These are phyloP conservation scores for Cenchrus fungigraminus DNA, from an alignment of 176 grass and related monocot species.

Conservation along the genomic window DNA sequence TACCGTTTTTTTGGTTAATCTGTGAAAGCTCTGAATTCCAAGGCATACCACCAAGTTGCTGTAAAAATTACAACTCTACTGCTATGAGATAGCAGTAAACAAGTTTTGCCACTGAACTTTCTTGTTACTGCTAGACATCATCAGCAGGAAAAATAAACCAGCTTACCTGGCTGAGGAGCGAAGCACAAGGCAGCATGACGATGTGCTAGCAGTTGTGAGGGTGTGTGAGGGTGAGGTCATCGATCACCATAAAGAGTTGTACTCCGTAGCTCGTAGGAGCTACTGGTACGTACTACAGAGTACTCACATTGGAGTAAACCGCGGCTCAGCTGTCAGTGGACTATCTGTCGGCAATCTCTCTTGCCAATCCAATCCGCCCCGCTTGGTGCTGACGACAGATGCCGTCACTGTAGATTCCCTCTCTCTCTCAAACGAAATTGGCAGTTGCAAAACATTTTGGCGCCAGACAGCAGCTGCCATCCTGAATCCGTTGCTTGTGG, in stretches of 20 bases:
- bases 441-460: slow-evolving; percentile 28
- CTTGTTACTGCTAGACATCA: not conserved
- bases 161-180: not conserved
- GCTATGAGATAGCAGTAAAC: not conserved
- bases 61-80: not conserved
- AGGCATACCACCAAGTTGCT: slow-evolving; percentile 11
- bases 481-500: not conserved
- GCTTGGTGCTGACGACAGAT: not conserved
- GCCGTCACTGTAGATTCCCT: slow-evolving; percentile 24
- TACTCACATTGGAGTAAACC: slow-evolving; percentile 32
- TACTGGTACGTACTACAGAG: not conserved
- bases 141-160: not conserved
- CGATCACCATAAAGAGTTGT: slow-evolving; percentile 33
- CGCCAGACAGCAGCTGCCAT: not conserved
- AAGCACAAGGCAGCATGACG: not conserved
- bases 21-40: slow-evolving; percentile 30
- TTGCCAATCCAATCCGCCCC: slow-evolving; percentile 12
- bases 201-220: not conserved
- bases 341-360: slow-evolving; percentile 46
- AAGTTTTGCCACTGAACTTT: not conserved
- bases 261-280: not conserved
- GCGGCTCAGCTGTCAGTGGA: slow-evolving; percentile 47
- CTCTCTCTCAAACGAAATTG: not conserved
- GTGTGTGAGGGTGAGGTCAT: slow-evolving; percentile 42
- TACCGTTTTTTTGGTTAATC: slow-evolving; percentile 8